A percentile compares a stretch with the other conserved stretches of the same genome.
These are phyloP conservation scores for Claviceps spartinae DNA, from an alignment of 2,329 filamentous ascomycete species.

Conservation along the genomic window DNA sequence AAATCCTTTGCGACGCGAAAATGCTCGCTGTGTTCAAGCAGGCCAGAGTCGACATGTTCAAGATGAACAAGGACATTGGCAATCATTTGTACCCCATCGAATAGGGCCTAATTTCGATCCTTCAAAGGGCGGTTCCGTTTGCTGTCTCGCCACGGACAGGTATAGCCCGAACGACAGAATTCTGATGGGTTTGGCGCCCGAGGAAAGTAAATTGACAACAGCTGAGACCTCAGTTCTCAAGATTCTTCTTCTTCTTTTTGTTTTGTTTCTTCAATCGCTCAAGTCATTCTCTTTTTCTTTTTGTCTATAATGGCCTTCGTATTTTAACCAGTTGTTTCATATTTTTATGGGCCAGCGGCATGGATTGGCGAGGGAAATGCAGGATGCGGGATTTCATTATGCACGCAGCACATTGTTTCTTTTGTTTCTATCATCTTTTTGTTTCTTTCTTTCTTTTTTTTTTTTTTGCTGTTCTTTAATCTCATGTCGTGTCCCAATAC, in stretches of 20 bases:
- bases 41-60: slow-evolving; percentile 92
- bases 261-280: background rate
- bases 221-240: background rate
- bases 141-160: background rate
- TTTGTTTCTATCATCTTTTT: background rate
- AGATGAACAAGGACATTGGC: slow-evolving; percentile 94
- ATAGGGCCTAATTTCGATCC: slow-evolving; percentile 34
- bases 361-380: slow-evolving; percentile 5
- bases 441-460: background rate
- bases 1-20: slow-evolving; percentile 83
- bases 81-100: slow-evolving; percentile 79
- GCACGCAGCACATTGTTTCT: background rate
- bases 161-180: background rate
- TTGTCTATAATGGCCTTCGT: background rate
- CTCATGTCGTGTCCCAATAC: background rate
- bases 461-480: background rate
- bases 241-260: background rate
- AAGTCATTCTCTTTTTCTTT: background rate
- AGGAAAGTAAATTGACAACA: slow-evolving; percentile 2
- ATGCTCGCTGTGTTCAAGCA: slow-evolving; percentile 89
- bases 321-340: background rate
- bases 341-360: slow-evolving; percentile 5
- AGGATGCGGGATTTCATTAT: background rate
- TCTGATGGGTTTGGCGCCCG: slow-evolving; percentile 6
- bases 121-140: background rate